phyloP scores from a whole-genome alignment of 495 filamentous ascomycete genomes.

The Penicillium longicatenatum region DNA sequence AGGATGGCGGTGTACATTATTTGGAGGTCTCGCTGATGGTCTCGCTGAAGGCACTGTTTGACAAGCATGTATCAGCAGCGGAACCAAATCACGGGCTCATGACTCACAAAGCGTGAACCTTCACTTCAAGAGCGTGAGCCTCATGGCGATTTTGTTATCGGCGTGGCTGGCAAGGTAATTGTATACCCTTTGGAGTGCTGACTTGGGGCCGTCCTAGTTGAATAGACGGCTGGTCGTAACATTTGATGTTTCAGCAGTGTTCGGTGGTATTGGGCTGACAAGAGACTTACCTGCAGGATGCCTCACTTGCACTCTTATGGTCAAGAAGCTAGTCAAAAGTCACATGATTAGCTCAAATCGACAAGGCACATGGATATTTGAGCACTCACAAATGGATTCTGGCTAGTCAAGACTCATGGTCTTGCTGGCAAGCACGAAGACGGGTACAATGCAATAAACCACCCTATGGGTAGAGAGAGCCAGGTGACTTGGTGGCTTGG shows the following conservation, averaged over 20 bases:
- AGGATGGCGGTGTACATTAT: not conserved
- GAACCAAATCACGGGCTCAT: not conserved
- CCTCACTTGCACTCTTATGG: not conserved
- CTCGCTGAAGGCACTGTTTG: not conserved
- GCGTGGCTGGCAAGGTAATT: not conserved
- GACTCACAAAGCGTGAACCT: no score
- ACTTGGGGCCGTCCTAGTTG: not conserved
- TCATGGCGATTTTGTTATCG: not conserved
- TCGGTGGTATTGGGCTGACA: not conserved
- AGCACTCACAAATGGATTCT: not conserved
- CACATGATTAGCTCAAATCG: not conserved
- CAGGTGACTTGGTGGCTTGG: not conserved
- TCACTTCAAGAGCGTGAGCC: not conserved
- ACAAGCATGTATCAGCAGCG: not conserved
- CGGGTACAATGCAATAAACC: not conserved
- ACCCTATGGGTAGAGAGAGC: not conserved
- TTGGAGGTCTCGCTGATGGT: not conserved
- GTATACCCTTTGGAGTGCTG: not conserved
- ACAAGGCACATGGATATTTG: not conserved
- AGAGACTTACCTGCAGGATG: not conserved
- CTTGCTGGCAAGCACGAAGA: not conserved
- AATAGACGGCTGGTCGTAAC: conserved; percentile 1
- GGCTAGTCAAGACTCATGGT: not conserved
- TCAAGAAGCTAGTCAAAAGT: conserved; percentile 1
- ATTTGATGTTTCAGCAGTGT: not conserved